phyloP scores from a whole-genome alignment of 495 filamentous ascomycete genomes.

The Aspergillus heteromorphus region DNA sequence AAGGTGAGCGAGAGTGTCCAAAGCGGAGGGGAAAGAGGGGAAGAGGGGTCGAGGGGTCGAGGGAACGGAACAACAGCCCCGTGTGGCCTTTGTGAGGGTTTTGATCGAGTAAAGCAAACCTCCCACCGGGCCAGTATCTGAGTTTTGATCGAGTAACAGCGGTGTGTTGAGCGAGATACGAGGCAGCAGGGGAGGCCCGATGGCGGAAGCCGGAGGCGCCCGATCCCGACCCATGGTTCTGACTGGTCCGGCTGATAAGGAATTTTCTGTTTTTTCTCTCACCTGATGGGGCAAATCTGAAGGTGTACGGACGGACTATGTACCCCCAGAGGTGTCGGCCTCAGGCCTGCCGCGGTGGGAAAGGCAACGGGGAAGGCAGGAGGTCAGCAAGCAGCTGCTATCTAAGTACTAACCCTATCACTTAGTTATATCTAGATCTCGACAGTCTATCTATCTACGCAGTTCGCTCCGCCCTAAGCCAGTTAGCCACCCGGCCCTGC shows the following conservation, averaged over 20 bases:
- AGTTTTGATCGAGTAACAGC: slow-evolving; percentile 25
- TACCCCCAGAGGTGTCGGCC: too few species aligned
- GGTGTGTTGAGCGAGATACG: not conserved
- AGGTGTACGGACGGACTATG: not conserved
- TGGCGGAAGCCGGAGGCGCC: slow-evolving; percentile 22
- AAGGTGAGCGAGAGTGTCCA: not conserved
- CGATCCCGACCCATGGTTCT: slow-evolving; percentile 16
- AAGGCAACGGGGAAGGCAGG: not conserved
- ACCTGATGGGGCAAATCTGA: not conserved
- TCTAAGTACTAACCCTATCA: too few species aligned
- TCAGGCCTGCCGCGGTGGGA: not conserved
- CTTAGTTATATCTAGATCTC: too few species aligned
- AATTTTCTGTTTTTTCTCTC: not conserved
- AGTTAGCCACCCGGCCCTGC: not conserved
- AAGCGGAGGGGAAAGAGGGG: not conserved
- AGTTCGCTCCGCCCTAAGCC: not conserved
- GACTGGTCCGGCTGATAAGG: not conserved
- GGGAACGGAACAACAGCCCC: too few species aligned
- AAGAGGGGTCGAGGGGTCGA: too few species aligned
- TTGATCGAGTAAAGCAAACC: slow-evolving; percentile 17
- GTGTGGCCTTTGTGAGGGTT: too few species aligned
- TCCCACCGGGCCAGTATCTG: not conserved
- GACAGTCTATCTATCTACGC: too few species aligned
- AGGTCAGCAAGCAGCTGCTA: too few species aligned
- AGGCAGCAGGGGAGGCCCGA: slow-evolving; percentile 11